Evolutionary conservation across 2,329 filamentous ascomycete species (phyloP).

Genomic region (Pseudogymnoascus sp.): DNA sequence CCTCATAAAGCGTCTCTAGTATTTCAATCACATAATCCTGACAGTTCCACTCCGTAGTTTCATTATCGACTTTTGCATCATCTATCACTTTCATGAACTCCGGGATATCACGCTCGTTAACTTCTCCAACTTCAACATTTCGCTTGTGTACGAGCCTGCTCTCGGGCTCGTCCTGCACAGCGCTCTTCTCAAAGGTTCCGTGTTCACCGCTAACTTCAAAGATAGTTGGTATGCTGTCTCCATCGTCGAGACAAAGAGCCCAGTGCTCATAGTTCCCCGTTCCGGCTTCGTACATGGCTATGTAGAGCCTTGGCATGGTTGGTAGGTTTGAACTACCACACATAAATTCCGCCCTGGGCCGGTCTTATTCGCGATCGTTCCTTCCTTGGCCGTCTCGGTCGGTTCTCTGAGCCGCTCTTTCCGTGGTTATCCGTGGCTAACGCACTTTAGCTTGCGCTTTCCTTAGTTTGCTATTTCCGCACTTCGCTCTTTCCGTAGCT

Average conservation of each 20-base stretch:
- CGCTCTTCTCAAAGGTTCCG: slow-evolving; percentile 9
- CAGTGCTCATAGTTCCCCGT: slow-evolving; percentile 12
- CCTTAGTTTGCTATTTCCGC: background rate
- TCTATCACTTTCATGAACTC: slow-evolving; percentile 11
- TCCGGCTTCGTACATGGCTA: slow-evolving; percentile 10
- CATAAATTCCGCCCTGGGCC: background rate
- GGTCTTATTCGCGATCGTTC: background rate
- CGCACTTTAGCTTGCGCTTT: background rate
- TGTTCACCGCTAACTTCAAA: slow-evolving; percentile 11
- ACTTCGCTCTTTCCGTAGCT: background rate
- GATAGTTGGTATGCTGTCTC: background rate
- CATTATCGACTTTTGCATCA: slow-evolving; percentile 10
- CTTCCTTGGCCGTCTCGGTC: background rate
- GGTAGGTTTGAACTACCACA: background rate
- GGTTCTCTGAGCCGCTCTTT: background rate
- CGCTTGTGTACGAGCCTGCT: background rate
- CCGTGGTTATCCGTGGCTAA: background rate
- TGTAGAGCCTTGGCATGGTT: slow-evolving; percentile 10
- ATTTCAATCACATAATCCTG: slow-evolving; percentile 13
- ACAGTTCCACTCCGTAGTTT: slow-evolving; percentile 12
- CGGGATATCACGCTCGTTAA: slow-evolving; percentile 10
- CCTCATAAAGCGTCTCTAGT: slow-evolving; percentile 11
- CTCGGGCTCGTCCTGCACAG: background rate
- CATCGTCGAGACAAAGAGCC: slow-evolving; percentile 10
- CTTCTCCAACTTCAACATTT: slow-evolving; percentile 11